Conservation (phyloP, 352 stramenopile species). For the Globisporangium paroecandrum region DNA sequence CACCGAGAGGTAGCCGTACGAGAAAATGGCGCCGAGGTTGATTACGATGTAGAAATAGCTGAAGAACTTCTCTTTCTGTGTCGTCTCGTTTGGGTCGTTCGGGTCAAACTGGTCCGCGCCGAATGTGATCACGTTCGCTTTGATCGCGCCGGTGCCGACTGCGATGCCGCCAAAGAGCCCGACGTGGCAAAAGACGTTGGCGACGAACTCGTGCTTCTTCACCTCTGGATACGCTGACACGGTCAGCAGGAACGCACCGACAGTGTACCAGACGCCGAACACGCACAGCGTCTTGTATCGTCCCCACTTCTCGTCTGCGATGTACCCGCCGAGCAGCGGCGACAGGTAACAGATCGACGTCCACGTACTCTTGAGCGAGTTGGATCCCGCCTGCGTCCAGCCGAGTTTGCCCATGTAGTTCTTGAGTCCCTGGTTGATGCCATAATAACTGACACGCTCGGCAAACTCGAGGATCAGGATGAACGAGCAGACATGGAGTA, state of each 20-base stretch:
- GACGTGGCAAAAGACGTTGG: slow-evolving; percentile 69
- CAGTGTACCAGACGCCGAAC: slow-evolving; percentile 78
- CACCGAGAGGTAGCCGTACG: slow-evolving; percentile 88
- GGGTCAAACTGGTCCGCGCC: slow-evolving; percentile 86
- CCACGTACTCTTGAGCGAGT: slow-evolving; percentile 87
- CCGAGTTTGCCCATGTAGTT: slow-evolving; percentile 80
- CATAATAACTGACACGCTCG: slow-evolving; percentile 84
- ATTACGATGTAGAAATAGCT: slow-evolving; percentile 92
- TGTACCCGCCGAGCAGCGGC: slow-evolving; percentile 76
- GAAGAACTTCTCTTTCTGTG: slow-evolving; percentile 87
- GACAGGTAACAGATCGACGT: slow-evolving; percentile 86
- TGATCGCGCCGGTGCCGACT: slow-evolving; percentile 80
- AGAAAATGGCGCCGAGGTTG: slow-evolving; percentile 90
- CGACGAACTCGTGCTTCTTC: slow-evolving; percentile 40
- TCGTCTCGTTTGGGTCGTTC: slow-evolving; percentile 75
- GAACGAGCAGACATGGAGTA: slow-evolving; percentile 83
- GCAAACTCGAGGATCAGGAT: slow-evolving; percentile 86
- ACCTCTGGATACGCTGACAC: slow-evolving; percentile 61
- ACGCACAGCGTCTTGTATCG: slow-evolving; percentile 81
- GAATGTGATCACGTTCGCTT: slow-evolving; percentile 86
- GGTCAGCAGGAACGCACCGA: slow-evolving; percentile 64
- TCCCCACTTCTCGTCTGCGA: slow-evolving; percentile 85
- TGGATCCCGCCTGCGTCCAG: slow-evolving; percentile 78
- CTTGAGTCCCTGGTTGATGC: slow-evolving; percentile 86
- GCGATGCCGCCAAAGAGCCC: slow-evolving; percentile 75